Evolutionary conservation across 345 rosid species (phyloP).

Genomic region (Hibiscus tridactylites): DNA sequence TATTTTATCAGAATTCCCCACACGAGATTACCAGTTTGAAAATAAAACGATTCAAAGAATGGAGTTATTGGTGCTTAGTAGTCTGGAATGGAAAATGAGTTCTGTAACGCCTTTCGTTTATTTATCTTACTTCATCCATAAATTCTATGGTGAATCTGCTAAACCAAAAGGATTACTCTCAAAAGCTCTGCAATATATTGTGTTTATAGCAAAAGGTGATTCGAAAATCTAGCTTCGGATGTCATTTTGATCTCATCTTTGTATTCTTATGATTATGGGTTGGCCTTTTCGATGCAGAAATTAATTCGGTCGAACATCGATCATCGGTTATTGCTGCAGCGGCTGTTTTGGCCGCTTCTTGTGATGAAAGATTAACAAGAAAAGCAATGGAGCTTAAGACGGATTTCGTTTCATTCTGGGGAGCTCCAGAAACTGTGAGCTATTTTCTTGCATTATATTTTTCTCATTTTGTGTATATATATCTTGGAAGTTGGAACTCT

Average conservation of each 20-base stretch:
- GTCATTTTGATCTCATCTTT: not conserved
- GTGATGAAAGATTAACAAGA: constrained; percentile 33
- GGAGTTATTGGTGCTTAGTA: constrained; percentile 53
- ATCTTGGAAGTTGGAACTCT: not conserved
- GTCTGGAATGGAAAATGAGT: constrained; percentile 73
- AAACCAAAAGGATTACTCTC: constrained; percentile 29
- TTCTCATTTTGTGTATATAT: not conserved
- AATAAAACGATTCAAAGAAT: constrained; percentile 46
- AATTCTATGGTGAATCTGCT: constrained; percentile 22
- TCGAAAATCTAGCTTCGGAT: not conserved
- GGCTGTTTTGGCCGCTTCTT: constrained; percentile 49
- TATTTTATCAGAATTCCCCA: constrained; percentile 38
- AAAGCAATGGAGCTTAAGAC: constrained; percentile 41
- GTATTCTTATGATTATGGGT: not conserved
- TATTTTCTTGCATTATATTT: not conserved
- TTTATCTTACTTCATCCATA: constrained; percentile 49
- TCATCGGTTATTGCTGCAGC: constrained; percentile 74
- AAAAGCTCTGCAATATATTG: constrained; percentile 40
- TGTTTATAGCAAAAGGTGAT: constrained; percentile 51
- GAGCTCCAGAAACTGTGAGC: constrained; percentile 47
- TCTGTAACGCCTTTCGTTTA: constrained; percentile 63
- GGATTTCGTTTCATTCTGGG: constrained; percentile 39
- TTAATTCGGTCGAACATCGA: constrained; percentile 45
- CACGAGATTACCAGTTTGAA: constrained; percentile 41
- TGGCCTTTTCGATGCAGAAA: constrained; percentile 33